Conservation (phyloP, 805 yeast species). For the Isabelozyma rhagii region DNA sequence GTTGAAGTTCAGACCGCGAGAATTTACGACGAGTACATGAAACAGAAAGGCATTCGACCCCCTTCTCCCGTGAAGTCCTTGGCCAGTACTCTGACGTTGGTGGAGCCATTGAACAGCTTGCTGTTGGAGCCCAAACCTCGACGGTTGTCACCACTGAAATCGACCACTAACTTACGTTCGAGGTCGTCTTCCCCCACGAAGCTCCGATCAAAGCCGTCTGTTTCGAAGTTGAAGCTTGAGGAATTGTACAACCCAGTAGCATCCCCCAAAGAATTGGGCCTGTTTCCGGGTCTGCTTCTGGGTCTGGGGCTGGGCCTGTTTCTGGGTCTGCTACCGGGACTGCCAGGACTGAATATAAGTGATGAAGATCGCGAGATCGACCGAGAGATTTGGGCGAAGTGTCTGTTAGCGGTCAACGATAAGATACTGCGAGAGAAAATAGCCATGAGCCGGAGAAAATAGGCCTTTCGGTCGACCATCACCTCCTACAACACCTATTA, state of each 20-base stretch:
- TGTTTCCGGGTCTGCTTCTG: too few species aligned
- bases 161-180: slow-evolving; percentile 3
- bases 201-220: slow-evolving; percentile 19
- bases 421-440: slow-evolving; percentile 16
- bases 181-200: slow-evolving; percentile 1
- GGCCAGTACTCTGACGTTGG: slow-evolving; percentile 1
- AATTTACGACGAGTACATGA: slow-evolving; percentile 53
- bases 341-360: not conserved
- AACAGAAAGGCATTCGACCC: slow-evolving; percentile 5
- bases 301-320: too few species aligned
- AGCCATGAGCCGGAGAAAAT: not conserved
- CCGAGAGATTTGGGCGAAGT: slow-evolving; percentile 24
- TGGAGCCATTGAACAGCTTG: slow-evolving; percentile 1
- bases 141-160: slow-evolving; percentile 4
- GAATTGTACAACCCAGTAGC: slow-evolving; percentile 24
- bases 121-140: slow-evolving; percentile 1
- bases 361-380: slow-evolving; percentile 4
- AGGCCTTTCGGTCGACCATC: too few species aligned
- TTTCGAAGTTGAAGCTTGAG: slow-evolving; percentile 16
- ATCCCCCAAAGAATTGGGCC: slow-evolving; percentile 8
- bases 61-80: slow-evolving; percentile 1
- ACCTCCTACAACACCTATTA: too few species aligned
- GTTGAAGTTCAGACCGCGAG: slow-evolving; percentile 64
- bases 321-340: too few species aligned
- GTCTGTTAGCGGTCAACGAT: slow-evolving; percentile 22